Percentiles rank a stretch among this genome's conserved stretches.
These are phyloP conservation scores for Colletotrichum karsti DNA, from an alignment of 2,329 filamentous ascomycete genomes.

Conservation along the genomic window DNA sequence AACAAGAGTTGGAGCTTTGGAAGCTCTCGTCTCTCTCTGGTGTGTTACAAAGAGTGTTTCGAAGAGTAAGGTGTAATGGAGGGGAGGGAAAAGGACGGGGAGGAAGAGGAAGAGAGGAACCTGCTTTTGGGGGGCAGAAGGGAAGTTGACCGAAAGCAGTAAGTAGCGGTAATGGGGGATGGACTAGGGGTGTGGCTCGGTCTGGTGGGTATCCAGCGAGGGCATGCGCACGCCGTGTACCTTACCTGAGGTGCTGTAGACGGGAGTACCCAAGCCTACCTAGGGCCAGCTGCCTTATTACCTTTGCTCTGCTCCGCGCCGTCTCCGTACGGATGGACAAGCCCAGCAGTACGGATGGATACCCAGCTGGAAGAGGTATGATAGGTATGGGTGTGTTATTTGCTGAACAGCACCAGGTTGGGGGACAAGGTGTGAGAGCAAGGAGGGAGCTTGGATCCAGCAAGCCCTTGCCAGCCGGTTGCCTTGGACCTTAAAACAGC, in stretches of 20 bases:
- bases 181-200: conserved; percentile 28
- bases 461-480: conserved; percentile 6
- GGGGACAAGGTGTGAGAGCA: conserved; percentile 18
- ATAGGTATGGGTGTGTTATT: not conserved
- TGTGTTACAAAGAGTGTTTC: conserved; percentile 39
- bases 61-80: conserved; percentile 30
- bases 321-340: conserved; percentile 4
- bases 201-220: conserved; percentile 18
- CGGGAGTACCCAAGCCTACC: conserved; percentile 8
- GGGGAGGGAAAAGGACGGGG: conserved; percentile 30
- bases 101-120: conserved; percentile 32
- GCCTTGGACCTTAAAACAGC: conserved; percentile 9
- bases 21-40: conserved; percentile 27
- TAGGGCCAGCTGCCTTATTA: conserved; percentile 12
- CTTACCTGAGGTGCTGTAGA: conserved; percentile 5
- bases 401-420: not conserved
- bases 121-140: conserved; percentile 29
- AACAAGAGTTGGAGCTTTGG: conserved; percentile 23
- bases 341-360: conserved; percentile 12
- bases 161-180: conserved; percentile 28
- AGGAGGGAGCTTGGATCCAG: conserved; percentile 27
- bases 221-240: conserved; percentile 9
- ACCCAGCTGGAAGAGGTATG: not conserved
- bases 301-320: not conserved
- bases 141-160: conserved; percentile 31